Percentiles rank a stretch among this genome's conserved stretches.
Conservation (phyloP, 192 early-diverging fungal genomes). For the Allomyces macrogynus region DNA sequence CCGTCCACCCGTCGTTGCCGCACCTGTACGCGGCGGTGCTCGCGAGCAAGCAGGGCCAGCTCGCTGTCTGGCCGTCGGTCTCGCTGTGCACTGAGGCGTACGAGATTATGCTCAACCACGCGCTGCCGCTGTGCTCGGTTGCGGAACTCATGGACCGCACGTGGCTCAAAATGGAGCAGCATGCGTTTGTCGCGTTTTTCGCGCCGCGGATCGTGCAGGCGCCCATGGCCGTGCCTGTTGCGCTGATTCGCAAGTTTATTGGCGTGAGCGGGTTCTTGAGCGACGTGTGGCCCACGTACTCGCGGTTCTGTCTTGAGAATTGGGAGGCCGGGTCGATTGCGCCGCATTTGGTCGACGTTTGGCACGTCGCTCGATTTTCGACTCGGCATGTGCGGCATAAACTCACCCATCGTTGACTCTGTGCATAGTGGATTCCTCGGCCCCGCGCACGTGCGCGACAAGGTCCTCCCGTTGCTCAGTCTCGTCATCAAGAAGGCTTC, state of each 20-base stretch:
- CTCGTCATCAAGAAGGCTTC: too few relatives aligned
- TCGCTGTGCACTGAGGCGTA: not conserved
- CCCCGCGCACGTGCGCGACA: too few relatives aligned
- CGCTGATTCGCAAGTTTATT: not conserved
- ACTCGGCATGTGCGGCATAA: too few relatives aligned
- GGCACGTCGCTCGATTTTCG: not conserved
- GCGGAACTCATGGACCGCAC: conserved; percentile 1
- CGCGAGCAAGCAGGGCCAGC: too few relatives aligned
- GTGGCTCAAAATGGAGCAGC: not conserved
- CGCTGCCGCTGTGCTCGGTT: not conserved
- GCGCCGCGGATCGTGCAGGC: not conserved
- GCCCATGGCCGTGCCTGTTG: not conserved
- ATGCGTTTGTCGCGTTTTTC: not conserved
- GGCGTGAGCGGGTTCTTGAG: not conserved
- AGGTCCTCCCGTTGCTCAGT: too few relatives aligned
- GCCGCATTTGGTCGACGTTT: not conserved
- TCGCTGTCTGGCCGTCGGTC: not conserved
- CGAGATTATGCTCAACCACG: not conserved
- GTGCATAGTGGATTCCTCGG: too few relatives aligned
- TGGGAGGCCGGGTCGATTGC: not conserved
- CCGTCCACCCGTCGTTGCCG: too few relatives aligned
- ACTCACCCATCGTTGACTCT: too few relatives aligned
- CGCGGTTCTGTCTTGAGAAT: not conserved
- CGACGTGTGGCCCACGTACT: not conserved
- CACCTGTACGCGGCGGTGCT: too few relatives aligned